Conservation (phyloP, 2,329 filamentous ascomycete genomes). For the Cercospora nicotianae region DNA sequence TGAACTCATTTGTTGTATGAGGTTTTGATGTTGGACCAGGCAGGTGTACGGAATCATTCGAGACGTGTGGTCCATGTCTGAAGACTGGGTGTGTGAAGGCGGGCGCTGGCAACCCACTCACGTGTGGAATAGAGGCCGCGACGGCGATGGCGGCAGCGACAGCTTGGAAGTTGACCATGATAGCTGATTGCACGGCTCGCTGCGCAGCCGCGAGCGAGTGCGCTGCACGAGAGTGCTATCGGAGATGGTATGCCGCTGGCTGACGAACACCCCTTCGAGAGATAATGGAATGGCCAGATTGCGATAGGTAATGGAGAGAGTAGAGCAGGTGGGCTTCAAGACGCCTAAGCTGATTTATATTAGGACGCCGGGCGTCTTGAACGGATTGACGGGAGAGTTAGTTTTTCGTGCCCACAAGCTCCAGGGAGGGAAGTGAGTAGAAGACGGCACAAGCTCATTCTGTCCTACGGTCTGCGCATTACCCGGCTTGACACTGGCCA, state of each 20-base stretch:
- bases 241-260: not conserved
- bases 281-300: not conserved
- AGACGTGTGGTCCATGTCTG: not conserved
- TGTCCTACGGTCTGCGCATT: not conserved
- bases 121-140: not conserved
- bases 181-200: not conserved
- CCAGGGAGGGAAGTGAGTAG: not conserved
- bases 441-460: not conserved
- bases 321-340: not conserved
- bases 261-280: not conserved
- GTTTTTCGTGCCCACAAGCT: not conserved
- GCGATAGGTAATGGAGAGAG: not conserved
- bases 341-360: not conserved
- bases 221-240: not conserved
- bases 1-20: not conserved
- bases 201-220: not conserved
- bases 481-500: not conserved
- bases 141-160: not conserved
- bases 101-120: not conserved
- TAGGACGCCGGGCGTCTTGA: not conserved
- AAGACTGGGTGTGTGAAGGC: not conserved
- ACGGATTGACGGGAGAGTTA: not conserved
- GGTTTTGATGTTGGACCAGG: not conserved
- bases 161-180: not conserved
- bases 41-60: not conserved